phyloP scores from a whole-genome alignment of 352 stramenopile genomes.

The Pythium aphanidermatum region DNA sequence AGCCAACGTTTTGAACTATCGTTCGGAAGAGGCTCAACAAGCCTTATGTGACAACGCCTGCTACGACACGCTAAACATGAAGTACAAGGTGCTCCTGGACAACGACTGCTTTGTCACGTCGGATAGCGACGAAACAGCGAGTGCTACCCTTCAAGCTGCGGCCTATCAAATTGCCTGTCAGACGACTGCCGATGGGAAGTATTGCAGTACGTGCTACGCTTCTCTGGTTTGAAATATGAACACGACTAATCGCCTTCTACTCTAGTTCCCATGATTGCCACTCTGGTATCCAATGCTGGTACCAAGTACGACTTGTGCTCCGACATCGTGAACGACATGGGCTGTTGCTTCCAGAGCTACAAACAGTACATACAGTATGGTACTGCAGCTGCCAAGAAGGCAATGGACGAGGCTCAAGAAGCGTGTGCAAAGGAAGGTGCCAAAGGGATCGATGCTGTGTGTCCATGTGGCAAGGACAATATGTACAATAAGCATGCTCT shows the following conservation, averaged over 20 bases:
- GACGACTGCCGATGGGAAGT: conserved; percentile 39
- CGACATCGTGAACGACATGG: conserved; percentile 66
- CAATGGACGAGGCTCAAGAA: conserved; percentile 43
- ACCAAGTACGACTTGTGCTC: conserved; percentile 51
- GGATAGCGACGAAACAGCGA: conserved; percentile 52
- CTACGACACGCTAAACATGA: conserved; percentile 40
- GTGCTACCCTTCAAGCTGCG: conserved; percentile 40
- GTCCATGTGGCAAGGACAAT: conserved; percentile 38
- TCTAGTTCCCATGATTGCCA: conserved; percentile 59
- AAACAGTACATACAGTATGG: conserved; percentile 64
- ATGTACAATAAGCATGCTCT: conserved; percentile 52
- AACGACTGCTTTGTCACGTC: conserved; percentile 58
- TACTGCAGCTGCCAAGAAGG: conserved; percentile 37
- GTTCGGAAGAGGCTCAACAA: conserved; percentile 51
- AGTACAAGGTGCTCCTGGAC: conserved; percentile 59
- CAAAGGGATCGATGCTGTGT: conserved; percentile 32
- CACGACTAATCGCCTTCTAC: no score
- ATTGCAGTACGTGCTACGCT: conserved; percentile 50
- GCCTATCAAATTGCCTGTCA: conserved; percentile 75
- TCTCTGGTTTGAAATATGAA: neutral
- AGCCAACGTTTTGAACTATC: conserved; percentile 45
- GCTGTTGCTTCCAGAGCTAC: conserved; percentile 83
- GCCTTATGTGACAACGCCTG: conserved; percentile 58
- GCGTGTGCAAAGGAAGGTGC: conserved; percentile 40
- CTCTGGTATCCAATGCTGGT: conserved; percentile 42